Conservation (phyloP, 2,329 filamentous ascomycete genomes). For the Pseudofabraea citricarpa region DNA sequence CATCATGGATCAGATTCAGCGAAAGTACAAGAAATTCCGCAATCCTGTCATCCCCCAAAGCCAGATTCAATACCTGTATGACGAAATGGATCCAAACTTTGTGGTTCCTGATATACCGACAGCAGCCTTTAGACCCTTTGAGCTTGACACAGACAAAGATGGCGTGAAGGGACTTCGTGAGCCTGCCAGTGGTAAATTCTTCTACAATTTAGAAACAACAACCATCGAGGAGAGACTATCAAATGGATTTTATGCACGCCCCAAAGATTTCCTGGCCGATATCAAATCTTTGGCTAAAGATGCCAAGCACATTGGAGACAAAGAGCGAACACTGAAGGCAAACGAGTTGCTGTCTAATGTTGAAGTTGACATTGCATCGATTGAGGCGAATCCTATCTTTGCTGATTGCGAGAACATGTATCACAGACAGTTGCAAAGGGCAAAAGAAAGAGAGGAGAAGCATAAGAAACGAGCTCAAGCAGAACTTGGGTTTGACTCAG, state of each 20-base stretch:
- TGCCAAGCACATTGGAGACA: slow-evolving; percentile 75
- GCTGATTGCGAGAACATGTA: slow-evolving; percentile 82
- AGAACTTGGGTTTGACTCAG: slow-evolving; percentile 15
- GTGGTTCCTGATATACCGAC: slow-evolving; percentile 44
- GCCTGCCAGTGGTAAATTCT: slow-evolving; percentile 74
- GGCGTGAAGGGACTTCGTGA: slow-evolving; percentile 74
- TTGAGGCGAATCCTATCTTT: slow-evolving; percentile 63
- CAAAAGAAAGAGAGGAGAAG: slow-evolving; percentile 54
- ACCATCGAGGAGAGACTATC: slow-evolving; percentile 95
- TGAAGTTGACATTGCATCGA: slow-evolving; percentile 81
- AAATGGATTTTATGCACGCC: slow-evolving; percentile 92
- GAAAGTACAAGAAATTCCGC: slow-evolving; percentile 83
- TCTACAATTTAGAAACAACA: slow-evolving; percentile 88
- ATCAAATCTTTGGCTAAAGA: slow-evolving; percentile 83
- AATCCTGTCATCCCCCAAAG: slow-evolving; percentile 70
- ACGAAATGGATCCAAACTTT: slow-evolving; percentile 72
- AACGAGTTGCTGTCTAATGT: slow-evolving; percentile 92
- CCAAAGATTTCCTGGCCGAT: slow-evolving; percentile 84
- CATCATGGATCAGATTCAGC: slow-evolving; percentile 95
- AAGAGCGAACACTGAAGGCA: slow-evolving; percentile 76
- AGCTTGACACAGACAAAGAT: slow-evolving; percentile 73
- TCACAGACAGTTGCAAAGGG: slow-evolving; percentile 63
- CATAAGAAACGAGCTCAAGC: slow-evolving; percentile 41
- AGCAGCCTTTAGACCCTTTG: slow-evolving; percentile 64
- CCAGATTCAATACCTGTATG: slow-evolving; percentile 75